These are phyloP conservation scores for Hortiboletus flavorubellus DNA, from an alignment of 768 basidiomycete species.

Conservation along the genomic window DNA sequence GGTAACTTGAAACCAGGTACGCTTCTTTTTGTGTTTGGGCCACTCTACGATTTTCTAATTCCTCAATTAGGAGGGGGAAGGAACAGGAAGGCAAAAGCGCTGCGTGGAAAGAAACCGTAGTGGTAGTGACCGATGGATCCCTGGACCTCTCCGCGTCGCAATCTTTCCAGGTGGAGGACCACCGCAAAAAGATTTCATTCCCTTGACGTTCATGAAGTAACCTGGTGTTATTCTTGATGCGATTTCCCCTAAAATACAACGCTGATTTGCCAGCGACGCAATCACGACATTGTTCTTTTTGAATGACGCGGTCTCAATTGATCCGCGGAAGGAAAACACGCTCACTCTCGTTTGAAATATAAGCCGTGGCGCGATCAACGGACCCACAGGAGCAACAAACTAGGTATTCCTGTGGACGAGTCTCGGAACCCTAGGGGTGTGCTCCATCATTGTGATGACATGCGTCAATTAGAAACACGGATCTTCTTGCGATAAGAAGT, in stretches of 20 bases:
- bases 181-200: conserved; percentile 1
- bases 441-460: not conserved
- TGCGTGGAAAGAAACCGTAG: not conserved
- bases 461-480: conserved; percentile 1
- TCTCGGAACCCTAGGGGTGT: not conserved
- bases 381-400: not conserved
- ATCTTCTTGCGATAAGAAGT: conserved; percentile 18
- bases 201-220: conserved; percentile 4
- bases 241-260: conserved; percentile 1
- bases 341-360: conserved; percentile 1
- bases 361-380: not conserved
- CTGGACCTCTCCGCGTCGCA: not conserved
- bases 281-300: conserved; percentile 3
- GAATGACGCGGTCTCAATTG: not conserved
- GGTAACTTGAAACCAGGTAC: conserved; percentile 12
- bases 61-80: not conserved
- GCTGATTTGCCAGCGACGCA: conserved; percentile 7
- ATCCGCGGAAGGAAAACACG: conserved; percentile 13
- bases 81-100: not conserved
- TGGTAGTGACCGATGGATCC: not conserved
- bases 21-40: not conserved
- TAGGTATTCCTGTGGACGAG: not conserved
- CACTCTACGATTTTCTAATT: conserved; percentile 5
- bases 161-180: conserved; percentile 2
- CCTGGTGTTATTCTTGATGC: conserved; percentile 18